These are phyloP conservation scores for Fragaria ananassa DNA, from an alignment of 306 rosid genomes.

Conservation along the genomic window DNA sequence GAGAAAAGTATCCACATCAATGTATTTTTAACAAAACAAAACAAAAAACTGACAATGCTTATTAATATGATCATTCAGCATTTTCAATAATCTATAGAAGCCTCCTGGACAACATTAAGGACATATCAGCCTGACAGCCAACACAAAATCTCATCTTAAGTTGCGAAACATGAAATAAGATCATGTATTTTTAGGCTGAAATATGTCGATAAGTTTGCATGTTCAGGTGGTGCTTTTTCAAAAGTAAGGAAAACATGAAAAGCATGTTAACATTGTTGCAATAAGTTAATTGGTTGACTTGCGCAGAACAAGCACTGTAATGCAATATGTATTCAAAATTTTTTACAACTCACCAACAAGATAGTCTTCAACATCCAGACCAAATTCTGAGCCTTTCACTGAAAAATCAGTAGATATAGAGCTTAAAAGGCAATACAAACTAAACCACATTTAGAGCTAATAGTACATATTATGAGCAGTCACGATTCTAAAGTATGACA, in stretches of 20 bases:
- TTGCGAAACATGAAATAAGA: background rate
- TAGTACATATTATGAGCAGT: background rate
- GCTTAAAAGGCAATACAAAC: background rate
- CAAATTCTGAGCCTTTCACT: constrained; percentile 73
- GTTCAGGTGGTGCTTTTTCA: background rate
- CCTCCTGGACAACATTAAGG: background rate
- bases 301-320: constrained; percentile 5
- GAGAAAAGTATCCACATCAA: constrained; percentile 35
- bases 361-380: constrained; percentile 85
- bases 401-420: constrained; percentile 28
- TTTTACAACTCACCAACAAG: constrained; percentile 59
- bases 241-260: background rate
- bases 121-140: background rate
- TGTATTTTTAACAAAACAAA: background rate
- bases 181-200: background rate
- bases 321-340: constrained; percentile 17
- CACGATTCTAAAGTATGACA: background rate
- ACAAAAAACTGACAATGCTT: background rate
- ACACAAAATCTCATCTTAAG: background rate
- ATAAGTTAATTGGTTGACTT: background rate
- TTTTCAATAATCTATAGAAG: background rate
- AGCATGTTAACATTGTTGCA: background rate
- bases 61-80: background rate
- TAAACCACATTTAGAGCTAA: background rate
- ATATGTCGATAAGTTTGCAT: background rate